Evolutionary conservation across 2,329 filamentous ascomycete species (phyloP).

Genomic region (Huntiella bhutanensis): DNA sequence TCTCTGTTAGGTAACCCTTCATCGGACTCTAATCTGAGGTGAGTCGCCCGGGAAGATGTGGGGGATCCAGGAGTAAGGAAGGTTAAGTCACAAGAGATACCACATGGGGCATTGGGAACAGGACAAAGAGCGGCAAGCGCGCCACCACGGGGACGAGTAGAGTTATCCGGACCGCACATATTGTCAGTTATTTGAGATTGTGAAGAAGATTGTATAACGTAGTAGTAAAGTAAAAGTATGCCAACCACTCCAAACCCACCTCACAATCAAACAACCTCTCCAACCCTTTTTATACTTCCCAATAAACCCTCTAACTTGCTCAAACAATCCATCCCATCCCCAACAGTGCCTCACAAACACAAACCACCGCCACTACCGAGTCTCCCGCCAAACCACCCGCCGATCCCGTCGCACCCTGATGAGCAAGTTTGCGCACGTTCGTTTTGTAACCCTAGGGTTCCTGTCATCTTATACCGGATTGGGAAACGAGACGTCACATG

Average conservation of each 20-base stretch:
- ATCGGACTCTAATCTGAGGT: constrained; percentile 23
- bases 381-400: constrained; percentile 7
- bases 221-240: background rate
- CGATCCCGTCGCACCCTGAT: constrained; percentile 12
- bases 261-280: background rate
- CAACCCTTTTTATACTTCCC: background rate
- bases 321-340: background rate
- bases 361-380: background rate
- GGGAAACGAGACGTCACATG: background rate
- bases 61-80: constrained; percentile 26
- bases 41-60: constrained; percentile 22
- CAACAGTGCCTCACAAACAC: background rate
- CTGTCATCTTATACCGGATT: constrained; percentile 3
- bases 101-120: constrained; percentile 3
- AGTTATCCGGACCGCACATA: constrained; percentile 28
- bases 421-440: constrained; percentile 14
- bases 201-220: background rate
- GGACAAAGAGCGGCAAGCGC: constrained; percentile 26
- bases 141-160: constrained; percentile 24
- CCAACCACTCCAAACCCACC: background rate
- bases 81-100: constrained; percentile 21
- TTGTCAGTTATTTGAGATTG: constrained; percentile 1
- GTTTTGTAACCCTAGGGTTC: constrained; percentile 9
- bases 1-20: constrained; percentile 12
- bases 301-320: background rate